Evolutionary conservation across 2,329 filamentous ascomycete genomes (phyloP).

Genomic region (Apiospora phragmitis): DNA sequence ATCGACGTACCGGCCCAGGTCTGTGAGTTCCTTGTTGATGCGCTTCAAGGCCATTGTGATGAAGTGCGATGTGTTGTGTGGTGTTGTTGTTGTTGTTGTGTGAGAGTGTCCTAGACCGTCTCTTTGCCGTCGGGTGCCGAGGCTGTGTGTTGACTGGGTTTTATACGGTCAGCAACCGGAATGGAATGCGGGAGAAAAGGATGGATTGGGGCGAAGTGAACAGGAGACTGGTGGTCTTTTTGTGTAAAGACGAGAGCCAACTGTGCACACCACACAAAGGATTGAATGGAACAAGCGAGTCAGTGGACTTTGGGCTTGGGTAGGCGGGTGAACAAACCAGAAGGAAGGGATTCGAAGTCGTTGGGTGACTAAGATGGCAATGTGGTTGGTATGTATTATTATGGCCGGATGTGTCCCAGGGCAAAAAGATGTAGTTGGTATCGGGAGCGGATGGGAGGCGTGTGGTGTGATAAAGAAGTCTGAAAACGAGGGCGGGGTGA

Average conservation of each 20-base stretch:
- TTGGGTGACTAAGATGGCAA: constrained; percentile 5
- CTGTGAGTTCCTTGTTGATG: constrained; percentile 92
- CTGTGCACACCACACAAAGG: constrained; percentile 12
- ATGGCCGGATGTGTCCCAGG: not conserved
- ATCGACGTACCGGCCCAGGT: constrained; percentile 76
- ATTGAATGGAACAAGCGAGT: not conserved
- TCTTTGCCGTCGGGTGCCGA: constrained; percentile 19
- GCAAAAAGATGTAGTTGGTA: constrained; percentile 9
- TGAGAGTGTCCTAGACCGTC: constrained; percentile 16
- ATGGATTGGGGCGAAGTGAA: constrained; percentile 14
- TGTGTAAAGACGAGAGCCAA: constrained; percentile 15
- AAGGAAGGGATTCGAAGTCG: constrained; percentile 5
- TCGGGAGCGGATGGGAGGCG: constrained; percentile 14
- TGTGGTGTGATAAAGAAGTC: too few relatives aligned
- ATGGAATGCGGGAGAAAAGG: constrained; percentile 28
- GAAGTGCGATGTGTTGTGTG: constrained; percentile 27
- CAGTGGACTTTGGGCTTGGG: not conserved
- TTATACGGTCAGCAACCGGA: constrained; percentile 27
- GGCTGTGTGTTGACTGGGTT: constrained; percentile 23
- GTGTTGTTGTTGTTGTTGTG: constrained; percentile 20
- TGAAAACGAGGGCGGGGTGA: constrained; percentile 4
- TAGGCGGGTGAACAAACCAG: constrained; percentile 10
- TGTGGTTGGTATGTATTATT: constrained; percentile 11
- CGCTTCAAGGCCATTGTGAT: constrained; percentile 81
- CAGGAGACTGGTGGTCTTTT: not conserved